Percentiles rank a stretch among this genome's conserved stretches.
Conservation (phyloP, 2,329 filamentous ascomycete genomes). For the Beauveria medogensis region DNA sequence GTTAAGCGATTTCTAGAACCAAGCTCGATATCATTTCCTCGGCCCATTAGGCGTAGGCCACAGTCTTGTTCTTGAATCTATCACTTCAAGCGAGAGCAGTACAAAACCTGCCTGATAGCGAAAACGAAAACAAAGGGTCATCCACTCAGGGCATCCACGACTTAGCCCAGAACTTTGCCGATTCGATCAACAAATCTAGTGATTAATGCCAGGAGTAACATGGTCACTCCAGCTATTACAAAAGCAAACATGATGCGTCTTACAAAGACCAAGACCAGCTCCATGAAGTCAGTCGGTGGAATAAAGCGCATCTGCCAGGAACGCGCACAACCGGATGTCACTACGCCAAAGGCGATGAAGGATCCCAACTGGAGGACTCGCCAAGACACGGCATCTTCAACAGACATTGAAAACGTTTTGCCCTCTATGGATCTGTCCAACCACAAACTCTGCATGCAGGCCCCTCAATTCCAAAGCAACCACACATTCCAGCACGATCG, state of each 20-base stretch:
- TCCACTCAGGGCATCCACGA: neutral
- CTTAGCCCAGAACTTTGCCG: neutral
- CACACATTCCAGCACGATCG: neutral
- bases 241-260: neutral
- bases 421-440: neutral
- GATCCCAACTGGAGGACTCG: conserved; percentile 29
- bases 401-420: neutral
- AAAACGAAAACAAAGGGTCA: neutral
- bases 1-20: conserved; percentile 2
- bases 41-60: neutral
- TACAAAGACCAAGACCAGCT: neutral
- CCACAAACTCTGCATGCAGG: neutral
- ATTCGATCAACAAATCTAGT: neutral
- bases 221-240: neutral
- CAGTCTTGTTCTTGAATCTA: neutral
- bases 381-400: neutral
- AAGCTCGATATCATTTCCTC: conserved; percentile 3
- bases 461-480: neutral
- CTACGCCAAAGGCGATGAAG: conserved; percentile 25
- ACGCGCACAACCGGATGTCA: conserved; percentile 18
- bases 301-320: neutral
- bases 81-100: neutral
- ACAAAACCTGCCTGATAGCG: neutral
- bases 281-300: neutral
- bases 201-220: neutral